These are phyloP conservation scores for Rosa rugosa DNA, from an alignment of 306 rosid genomes.

Conservation along the genomic window DNA sequence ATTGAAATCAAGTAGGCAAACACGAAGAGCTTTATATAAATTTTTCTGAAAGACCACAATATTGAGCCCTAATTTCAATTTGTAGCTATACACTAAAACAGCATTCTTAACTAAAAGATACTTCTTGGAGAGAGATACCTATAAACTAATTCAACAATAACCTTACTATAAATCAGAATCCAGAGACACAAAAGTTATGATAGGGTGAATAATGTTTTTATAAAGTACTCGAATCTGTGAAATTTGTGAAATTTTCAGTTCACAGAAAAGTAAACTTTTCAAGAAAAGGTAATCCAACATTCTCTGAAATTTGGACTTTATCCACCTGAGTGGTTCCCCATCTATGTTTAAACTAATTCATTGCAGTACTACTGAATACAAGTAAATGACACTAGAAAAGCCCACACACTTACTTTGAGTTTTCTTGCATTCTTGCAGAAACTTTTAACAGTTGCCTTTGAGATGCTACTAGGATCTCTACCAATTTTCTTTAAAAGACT, in stretches of 20 bases:
- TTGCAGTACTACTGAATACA: neutral
- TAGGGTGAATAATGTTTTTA: neutral
- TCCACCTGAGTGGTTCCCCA: neutral
- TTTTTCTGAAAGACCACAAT: neutral
- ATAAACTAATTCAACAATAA: neutral
- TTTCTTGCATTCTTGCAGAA: slow-evolving; percentile 95
- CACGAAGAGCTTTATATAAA: neutral
- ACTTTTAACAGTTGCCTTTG: slow-evolving; percentile 67
- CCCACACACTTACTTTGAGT: slow-evolving; percentile 68
- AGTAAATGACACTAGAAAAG: slow-evolving; percentile 1
- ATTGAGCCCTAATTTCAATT: neutral
- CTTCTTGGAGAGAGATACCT: neutral
- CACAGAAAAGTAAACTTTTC: neutral
- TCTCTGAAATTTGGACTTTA: neutral
- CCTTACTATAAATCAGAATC: neutral
- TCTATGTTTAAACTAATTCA: neutral
- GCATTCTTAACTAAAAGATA: neutral
- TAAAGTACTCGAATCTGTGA: neutral
- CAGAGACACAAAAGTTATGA: neutral
- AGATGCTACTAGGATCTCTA: slow-evolving; percentile 78
- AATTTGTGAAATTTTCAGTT: neutral
- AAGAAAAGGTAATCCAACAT: neutral
- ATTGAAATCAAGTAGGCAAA: slow-evolving; percentile 17
- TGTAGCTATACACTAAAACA: neutral
- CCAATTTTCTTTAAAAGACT: slow-evolving; percentile 72